Evolutionary conservation across 2,329 filamentous ascomycete species (phyloP).

Genomic region (Sphaceloma murrayae): DNA sequence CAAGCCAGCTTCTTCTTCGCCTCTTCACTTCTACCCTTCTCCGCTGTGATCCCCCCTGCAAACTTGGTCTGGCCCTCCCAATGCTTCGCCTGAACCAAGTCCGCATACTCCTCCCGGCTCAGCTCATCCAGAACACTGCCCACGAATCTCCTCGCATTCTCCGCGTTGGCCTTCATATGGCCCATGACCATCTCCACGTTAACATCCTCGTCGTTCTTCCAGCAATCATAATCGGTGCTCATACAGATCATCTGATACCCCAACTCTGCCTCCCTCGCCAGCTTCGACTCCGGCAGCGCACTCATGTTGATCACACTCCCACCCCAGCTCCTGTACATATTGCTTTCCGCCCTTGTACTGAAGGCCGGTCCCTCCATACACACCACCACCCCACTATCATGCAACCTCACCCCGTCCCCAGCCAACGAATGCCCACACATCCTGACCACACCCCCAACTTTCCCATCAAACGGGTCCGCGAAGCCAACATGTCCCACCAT

Average conservation of each 20-base stretch:
- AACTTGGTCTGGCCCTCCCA: constrained; percentile 66
- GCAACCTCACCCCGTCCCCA: constrained; percentile 75
- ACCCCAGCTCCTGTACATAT: constrained; percentile 91
- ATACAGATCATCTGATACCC: constrained; percentile 98
- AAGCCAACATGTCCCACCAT: constrained; percentile 92
- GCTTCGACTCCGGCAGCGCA: constrained; percentile 85
- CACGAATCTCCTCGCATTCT: constrained; percentile 78
- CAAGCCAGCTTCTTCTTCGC: constrained; percentile 72
- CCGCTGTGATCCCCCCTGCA: constrained; percentile 74
- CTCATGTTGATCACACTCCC: constrained; percentile 98
- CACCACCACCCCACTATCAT: constrained; percentile 74
- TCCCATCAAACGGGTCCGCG: constrained; percentile 83
- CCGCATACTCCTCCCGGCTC: constrained; percentile 62
- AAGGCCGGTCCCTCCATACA: constrained; percentile 99
- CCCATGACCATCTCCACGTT: constrained; percentile 95
- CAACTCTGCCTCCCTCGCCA: constrained; percentile 91
- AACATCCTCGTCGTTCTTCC: constrained; percentile 71
- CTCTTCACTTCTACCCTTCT: constrained; percentile 61
- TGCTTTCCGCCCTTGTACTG: constrained; percentile 87
- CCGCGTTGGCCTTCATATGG: constrained; percentile 86
- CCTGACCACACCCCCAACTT: constrained; percentile 65
- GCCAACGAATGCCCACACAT: constrained; percentile 66
- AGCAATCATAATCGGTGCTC: constrained; percentile 99
- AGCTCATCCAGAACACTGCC: constrained; percentile 81
- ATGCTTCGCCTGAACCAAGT: constrained; percentile 72